A percentile compares a stretch with the other conserved stretches of the same genome.
These are phyloP conservation scores for Dactylellina parvicollis DNA, from an alignment of 2,329 filamentous ascomycete genomes.

Conservation along the genomic window DNA sequence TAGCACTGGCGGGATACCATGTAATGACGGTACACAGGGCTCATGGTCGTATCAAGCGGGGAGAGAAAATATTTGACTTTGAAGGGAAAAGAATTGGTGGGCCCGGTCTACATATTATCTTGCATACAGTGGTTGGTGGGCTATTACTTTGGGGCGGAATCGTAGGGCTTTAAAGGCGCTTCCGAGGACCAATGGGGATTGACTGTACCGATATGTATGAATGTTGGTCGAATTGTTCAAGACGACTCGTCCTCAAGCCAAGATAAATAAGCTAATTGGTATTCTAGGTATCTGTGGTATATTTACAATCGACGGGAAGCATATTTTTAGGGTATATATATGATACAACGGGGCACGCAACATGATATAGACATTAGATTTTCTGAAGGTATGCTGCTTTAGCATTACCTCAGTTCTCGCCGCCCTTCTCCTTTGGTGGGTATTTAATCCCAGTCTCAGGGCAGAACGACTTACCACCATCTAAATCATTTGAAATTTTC, in stretches of 20 bases:
- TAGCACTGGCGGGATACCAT: slow-evolving; percentile 26
- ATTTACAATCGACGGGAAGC: background rate
- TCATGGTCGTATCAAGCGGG: slow-evolving; percentile 10
- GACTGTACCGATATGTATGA: too few relatives aligned
- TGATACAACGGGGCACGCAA: slow-evolving; percentile 5
- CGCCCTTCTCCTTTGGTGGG: slow-evolving; percentile 27
- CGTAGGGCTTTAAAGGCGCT: background rate
- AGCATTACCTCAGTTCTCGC: slow-evolving; percentile 3
- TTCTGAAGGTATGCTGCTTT: too few relatives aligned
- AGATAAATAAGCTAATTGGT: background rate
- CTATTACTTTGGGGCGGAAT: slow-evolving; percentile 11
- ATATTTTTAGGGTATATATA: background rate
- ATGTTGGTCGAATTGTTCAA: too few relatives aligned
- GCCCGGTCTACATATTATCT: slow-evolving; percentile 23
- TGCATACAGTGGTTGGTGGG: slow-evolving; percentile 19
- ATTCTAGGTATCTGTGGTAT: background rate
- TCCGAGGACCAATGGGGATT: too few relatives aligned
- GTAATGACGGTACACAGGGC: slow-evolving; percentile 27
- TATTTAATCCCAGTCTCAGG: slow-evolving; percentile 37
- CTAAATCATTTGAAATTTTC: slow-evolving; percentile 1
- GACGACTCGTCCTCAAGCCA: too few relatives aligned
- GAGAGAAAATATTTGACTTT: slow-evolving; percentile 13
- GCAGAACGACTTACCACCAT: slow-evolving; percentile 46
- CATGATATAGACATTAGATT: slow-evolving; percentile 6
- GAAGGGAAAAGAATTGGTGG: slow-evolving; percentile 15